A percentile compares a stretch with the other conserved stretches of the same genome.
Conservation (phyloP, 2,329 filamentous ascomycete genomes). For the Microsporum audouinii region DNA sequence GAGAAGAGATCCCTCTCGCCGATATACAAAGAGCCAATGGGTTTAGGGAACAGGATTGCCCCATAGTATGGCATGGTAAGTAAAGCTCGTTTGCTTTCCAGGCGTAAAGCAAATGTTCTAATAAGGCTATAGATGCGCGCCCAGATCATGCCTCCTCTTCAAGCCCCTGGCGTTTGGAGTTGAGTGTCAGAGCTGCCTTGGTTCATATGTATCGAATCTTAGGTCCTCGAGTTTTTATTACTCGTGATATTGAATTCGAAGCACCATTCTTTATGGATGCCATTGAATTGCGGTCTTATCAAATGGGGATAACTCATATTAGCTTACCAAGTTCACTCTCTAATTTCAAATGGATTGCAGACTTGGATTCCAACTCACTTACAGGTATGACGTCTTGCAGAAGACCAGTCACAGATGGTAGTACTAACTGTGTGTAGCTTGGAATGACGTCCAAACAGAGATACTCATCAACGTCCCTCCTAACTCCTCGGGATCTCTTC, state of each 20-base stretch:
- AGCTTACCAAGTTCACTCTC: slow-evolving; percentile 56
- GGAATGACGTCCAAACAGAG: slow-evolving; percentile 68
- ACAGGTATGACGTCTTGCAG: slow-evolving; percentile 38
- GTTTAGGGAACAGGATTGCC: slow-evolving; percentile 55
- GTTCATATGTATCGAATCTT: slow-evolving; percentile 61
- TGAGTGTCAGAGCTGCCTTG: slow-evolving; percentile 53
- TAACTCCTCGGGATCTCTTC: slow-evolving; percentile 59
- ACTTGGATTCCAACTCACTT: slow-evolving; percentile 62
- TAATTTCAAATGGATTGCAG: slow-evolving; percentile 63
- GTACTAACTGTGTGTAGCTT: slow-evolving; percentile 41
- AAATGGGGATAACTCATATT: slow-evolving; percentile 53
- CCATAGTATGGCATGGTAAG: slow-evolving; percentile 49
- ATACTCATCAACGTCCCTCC: slow-evolving; percentile 69
- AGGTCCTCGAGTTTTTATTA: slow-evolving; percentile 63
- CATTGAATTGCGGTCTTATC: slow-evolving; percentile 44
- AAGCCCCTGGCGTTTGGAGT: slow-evolving; percentile 56
- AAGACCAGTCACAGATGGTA: neutral
- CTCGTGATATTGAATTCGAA: slow-evolving; percentile 58
- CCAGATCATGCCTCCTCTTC: slow-evolving; percentile 62
- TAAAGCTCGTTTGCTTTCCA: slow-evolving; percentile 26
- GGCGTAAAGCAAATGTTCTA: neutral
- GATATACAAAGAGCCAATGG: slow-evolving; percentile 68
- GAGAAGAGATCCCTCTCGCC: slow-evolving; percentile 56
- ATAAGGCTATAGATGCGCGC: slow-evolving; percentile 49
- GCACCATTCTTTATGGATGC: slow-evolving; percentile 55